phyloP scores from a whole-genome alignment of 2,329 filamentous ascomycete genomes.

The Gremmenia infestans region DNA sequence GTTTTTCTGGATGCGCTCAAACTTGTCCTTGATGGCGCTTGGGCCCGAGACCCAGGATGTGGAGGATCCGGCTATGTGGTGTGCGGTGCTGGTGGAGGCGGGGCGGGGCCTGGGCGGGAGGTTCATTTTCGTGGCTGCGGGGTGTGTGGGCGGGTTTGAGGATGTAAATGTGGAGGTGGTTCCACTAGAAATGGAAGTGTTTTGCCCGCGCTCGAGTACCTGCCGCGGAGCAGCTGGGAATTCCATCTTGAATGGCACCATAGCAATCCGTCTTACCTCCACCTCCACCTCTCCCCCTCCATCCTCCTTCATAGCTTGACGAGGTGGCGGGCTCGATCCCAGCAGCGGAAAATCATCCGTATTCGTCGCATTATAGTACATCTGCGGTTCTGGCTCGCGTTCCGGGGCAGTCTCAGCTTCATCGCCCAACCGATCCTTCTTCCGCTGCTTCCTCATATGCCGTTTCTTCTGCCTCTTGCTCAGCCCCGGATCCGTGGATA shows the following conservation, averaged over 20 bases:
- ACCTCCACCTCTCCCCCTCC: no score
- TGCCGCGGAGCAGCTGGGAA: no score
- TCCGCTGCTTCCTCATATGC: neutral
- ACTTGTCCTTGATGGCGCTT: neutral
- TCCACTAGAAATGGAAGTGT: no score
- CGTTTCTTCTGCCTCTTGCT: neutral
- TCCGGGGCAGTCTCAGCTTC: no score
- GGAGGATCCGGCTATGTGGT: neutral
- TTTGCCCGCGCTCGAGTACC: no score
- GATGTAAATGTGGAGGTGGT: no score
- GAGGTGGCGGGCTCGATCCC: neutral
- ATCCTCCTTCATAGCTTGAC: no score
- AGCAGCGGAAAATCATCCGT: neutral
- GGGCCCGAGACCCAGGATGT: constrained; percentile 2
- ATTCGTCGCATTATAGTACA: neutral
- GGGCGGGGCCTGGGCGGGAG: neutral
- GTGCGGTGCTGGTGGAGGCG: neutral
- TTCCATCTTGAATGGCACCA: no score
- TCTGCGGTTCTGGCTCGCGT: neutral
- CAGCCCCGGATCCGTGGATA: neutral
- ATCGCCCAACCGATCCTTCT: neutral
- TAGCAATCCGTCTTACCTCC: no score
- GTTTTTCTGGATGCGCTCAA: constrained; percentile 9
- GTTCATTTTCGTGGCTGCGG: neutral
- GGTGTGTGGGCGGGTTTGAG: neutral